Evolutionary conservation across 192 early-diverging fungal genomes (phyloP).

Genomic region (Pilobolus umbonatus): DNA sequence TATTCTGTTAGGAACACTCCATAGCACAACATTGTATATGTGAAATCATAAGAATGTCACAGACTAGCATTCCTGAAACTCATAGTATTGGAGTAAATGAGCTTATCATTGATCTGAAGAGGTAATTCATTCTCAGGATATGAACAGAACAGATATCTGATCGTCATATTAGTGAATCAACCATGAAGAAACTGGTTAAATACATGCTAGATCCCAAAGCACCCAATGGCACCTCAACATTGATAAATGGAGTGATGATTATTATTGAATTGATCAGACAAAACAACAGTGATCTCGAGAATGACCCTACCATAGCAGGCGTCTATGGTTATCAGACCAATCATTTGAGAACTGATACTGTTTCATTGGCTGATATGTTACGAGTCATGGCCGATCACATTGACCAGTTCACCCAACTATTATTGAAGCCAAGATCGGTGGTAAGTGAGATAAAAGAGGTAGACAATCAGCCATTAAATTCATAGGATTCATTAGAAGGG

Average conservation of each 20-base stretch:
- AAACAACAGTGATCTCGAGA: conserved; percentile 62
- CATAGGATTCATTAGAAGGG: conserved; percentile 30
- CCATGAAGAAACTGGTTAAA: conserved; percentile 68
- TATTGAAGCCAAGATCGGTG: conserved; percentile 69
- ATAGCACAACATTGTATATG: conserved; percentile 39
- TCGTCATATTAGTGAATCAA: conserved; percentile 54
- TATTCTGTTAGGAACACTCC: conserved; percentile 29
- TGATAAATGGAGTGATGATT: conserved; percentile 93
- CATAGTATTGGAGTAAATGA: conserved; percentile 36
- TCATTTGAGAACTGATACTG: neutral
- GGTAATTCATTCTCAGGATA: conserved; percentile 4
- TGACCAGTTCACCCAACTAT: conserved; percentile 70
- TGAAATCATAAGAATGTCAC: conserved; percentile 38
- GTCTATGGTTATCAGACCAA: conserved; percentile 9
- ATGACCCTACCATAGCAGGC: conserved; percentile 24
- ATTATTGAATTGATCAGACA: conserved; percentile 97
- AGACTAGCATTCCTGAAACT: conserved; percentile 31
- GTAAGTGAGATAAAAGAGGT: conserved; percentile 35
- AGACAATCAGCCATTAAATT: neutral
- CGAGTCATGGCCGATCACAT: conserved; percentile 75
- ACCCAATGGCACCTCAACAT: conserved; percentile 77
- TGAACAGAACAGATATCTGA: neutral
- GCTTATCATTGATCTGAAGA: conserved; percentile 31
- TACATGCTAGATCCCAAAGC: conserved; percentile 84
- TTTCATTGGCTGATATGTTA: conserved; percentile 83